Base-by-base conservation (phyloP, 306 rosid genomes). In the Lagenaria siceraria region DNA sequence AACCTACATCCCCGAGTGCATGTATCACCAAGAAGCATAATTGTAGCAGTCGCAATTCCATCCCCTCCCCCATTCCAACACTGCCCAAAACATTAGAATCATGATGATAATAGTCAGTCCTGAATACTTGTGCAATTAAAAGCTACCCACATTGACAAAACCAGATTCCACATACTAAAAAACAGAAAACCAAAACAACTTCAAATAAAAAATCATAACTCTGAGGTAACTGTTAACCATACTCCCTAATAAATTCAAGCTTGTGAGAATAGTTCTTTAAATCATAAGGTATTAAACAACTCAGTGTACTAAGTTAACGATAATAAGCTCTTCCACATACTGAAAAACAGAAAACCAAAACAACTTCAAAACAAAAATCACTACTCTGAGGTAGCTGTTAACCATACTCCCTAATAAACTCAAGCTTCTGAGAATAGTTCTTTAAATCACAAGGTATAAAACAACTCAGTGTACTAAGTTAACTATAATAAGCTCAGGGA, bases 51-150 rank as follows among this genome's bases (percentile, higher is more conserved):
- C 59, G 97, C 88, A 80, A 94, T 82, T 43, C 98, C 98, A 82
- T 92, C 98, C 3, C 86, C 93, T 4, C 98, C 98, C 75, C 98
- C 98, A 87, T 90, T 95, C 98, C 98, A 95, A 82, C 98, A 95
- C 87, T 89, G 79, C 78, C 72, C 75, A 80, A 79, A 35, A 42
- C 25, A 84, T 51, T 68, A 21, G 77, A 80, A 83, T 64, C 18
- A 42, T 77, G 75, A 81, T 60, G 27, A 21, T 75, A 53, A 51
- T 38, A 11, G 35, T 10, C 31, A 13, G 17, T 15, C 25, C 55
- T 76, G 56, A 54, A 46, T 25, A 70, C 40, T 31, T 13, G 78
- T 40, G 27, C 51, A 22, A 31, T 15, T 46, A 70, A 43, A 25
- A 43, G 54, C 29, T n/a, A 13, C 51, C 27, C 51, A 65, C 52